Evolutionary conservation across 495 filamentous ascomycete species (phyloP).

Genomic region (Annulohypoxylon stygium): DNA sequence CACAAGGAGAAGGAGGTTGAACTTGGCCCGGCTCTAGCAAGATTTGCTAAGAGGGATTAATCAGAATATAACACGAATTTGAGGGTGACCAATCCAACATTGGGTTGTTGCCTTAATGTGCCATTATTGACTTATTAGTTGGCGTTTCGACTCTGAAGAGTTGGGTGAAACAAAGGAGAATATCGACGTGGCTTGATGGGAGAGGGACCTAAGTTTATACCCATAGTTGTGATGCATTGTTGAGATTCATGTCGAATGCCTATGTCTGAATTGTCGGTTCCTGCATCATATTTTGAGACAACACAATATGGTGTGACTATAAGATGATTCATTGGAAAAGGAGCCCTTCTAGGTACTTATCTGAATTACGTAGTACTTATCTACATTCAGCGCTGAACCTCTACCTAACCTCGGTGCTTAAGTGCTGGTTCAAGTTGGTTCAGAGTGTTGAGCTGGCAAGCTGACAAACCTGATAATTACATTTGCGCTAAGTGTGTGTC

Average conservation of each 20-base stretch:
- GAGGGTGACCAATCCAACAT: slow-evolving; percentile 23
- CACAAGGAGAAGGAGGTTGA: slow-evolving; percentile 59
- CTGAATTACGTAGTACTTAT: slow-evolving; percentile 3
- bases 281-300: slow-evolving; percentile 19
- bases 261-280: slow-evolving; percentile 1
- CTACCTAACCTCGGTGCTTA: too few relatives aligned
- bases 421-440: not conserved
- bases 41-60: slow-evolving; percentile 64
- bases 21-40: slow-evolving; percentile 60
- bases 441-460: slow-evolving; percentile 1
- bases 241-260: not conserved
- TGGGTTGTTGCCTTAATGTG: slow-evolving; percentile 20
- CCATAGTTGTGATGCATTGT: slow-evolving; percentile 16
- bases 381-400: too few relatives aligned
- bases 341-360: not conserved
- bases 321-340: not conserved
- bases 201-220: slow-evolving; percentile 35
- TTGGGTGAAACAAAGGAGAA: slow-evolving; percentile 16
- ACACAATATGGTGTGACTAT: slow-evolving; percentile 10
- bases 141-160: slow-evolving; percentile 26
- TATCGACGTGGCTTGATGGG: slow-evolving; percentile 38
- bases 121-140: slow-evolving; percentile 29
- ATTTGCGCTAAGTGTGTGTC: not conserved
- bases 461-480: slow-evolving; percentile 1
- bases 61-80: slow-evolving; percentile 22